Base-by-base conservation (phyloP, 768 basidiomycete genomes). In the Hypholoma sublateritium region DNA sequence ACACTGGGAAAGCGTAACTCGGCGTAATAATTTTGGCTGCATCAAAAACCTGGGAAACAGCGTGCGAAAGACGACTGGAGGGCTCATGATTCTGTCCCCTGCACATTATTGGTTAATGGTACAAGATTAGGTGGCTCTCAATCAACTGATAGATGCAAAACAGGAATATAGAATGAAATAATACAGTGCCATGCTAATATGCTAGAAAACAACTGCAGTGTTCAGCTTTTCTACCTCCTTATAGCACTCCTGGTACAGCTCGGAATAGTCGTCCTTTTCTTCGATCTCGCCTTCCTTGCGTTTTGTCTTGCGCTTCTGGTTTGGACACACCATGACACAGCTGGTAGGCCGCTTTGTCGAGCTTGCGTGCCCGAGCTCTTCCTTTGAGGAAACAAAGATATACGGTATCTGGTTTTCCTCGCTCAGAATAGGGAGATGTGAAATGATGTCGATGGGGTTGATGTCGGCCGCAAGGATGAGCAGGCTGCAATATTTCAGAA, bases 331-430 rank as follows among this genome's bases (percentile, higher is more conserved):
- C 86, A 99, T 91, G 4, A 99, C 95, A 72, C 95, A 98, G 63
- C 94, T 96, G 48, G 97, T 99, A 34, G 97, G 96, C 64, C 97
- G 88, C 77, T 99, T 99, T 43, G 97, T 99, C 50, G 93, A 90
- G 68, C 94, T 94, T 16, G 95, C 93, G 63, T 91, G 88, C 0
- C 97, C 97, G 25, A 99, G 87, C 68, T 96, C 94, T 73, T 98
- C 97, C 69, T 96, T 97, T 3, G 91, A 95, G 2, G 88, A 67
- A 13, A 95, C 90, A 69, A 93, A 95, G 48, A 95, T 80, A 67
- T 95, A 96, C 0, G 94, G 94, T 70, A 94, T 88, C 36, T 86
- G 80, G 9, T 93, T 89, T 70, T 99, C 97, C 77, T 99, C 97
- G 46, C 92, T 89, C 68, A 99, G 78, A 9, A 98, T 79, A 5